Evolutionary conservation across 1,284 basidiomycete genomes (phyloP), one percentile per base, ranked within the genome.

Genomic region (Meripilus lineatus): DNA sequence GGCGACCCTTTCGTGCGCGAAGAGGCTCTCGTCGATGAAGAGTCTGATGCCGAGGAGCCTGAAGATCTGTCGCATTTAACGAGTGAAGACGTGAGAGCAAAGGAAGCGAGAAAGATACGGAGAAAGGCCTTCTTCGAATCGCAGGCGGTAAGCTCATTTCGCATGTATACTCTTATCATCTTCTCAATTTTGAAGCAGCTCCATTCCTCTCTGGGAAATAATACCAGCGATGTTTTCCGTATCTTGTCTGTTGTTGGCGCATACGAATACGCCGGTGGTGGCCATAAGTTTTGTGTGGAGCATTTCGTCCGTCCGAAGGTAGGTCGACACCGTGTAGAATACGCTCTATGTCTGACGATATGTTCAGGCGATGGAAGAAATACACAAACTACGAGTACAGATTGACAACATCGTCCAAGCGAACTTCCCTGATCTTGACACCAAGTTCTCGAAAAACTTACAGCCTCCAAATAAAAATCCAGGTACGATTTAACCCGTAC

Each of bases 1-100:
- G 96, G 96, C 1, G 94, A 99, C 66, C 94, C 96, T 1, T 99
- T 99, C 69, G 63, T 98, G 34, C 83, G 89, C 44, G 93, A 95
- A 61, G 85, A 92, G 34, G 70, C 68, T 10, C 54, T 87, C 2
- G 71, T 65, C 3, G 69, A 71, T 7, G 66, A 69, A 15, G 63
- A 66, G 3, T 62, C 65, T 8, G 74, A 75, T 1, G 62, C 61
- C 3, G 59, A 63, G 13, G 56, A 54, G 17, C 62, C 70, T 2
- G 69, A 71, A 8, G 77, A 75, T 48, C 48, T 81, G 14, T 61
- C 64, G 5, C 70, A 82, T 54, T 67, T 89, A 43, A 76, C 70
- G 23, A 82, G 70, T 46, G 80, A 80, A 36, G 72, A 74, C 10
- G 58, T 79, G 15, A 77, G 75, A 54, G 76, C 71, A 6, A 89